Evolutionary conservation across 768 basidiomycete genomes (phyloP).

Genomic region (Boletus huronensis): DNA sequence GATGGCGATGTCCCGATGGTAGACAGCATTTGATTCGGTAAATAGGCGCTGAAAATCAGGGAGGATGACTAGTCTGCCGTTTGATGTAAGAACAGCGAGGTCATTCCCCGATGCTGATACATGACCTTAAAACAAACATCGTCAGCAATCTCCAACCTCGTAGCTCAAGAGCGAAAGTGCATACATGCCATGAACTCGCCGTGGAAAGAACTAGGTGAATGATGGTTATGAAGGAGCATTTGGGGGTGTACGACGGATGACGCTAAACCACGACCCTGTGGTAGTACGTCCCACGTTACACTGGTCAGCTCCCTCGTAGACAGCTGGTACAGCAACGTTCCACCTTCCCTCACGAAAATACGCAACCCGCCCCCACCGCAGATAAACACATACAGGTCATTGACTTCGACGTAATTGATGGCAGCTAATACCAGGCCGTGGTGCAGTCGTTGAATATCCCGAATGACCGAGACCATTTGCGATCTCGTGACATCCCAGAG

Average conservation of each 20-base stretch:
- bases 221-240: slow-evolving; percentile 12
- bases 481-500: slow-evolving; percentile 62
- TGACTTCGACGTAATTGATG: slow-evolving; percentile 67
- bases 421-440: slow-evolving; percentile 29
- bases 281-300: slow-evolving; percentile 34
- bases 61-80: slow-evolving; percentile 26
- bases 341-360: slow-evolving; percentile 50
- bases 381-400: slow-evolving; percentile 54
- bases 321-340: slow-evolving; percentile 42
- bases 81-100: slow-evolving; percentile 29
- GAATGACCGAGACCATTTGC: slow-evolving; percentile 40
- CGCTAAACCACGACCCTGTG: slow-evolving; percentile 2
- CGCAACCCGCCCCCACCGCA: slow-evolving; percentile 48
- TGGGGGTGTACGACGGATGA: slow-evolving; percentile 21
- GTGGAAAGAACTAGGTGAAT: neutral
- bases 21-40: slow-evolving; percentile 28
- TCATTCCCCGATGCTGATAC: slow-evolving; percentile 46
- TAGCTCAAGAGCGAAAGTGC: neutral
- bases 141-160: neutral
- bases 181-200: slow-evolving; percentile 29
- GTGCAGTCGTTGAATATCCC: slow-evolving; percentile 17
- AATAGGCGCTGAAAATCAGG: slow-evolving; percentile 28
- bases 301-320: slow-evolving; percentile 35
- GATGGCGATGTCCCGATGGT: slow-evolving; percentile 37
- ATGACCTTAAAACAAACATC: slow-evolving; percentile 32